Evolutionary conservation across 352 stramenopile genomes (phyloP), one percentile per base, ranked within the genome.

Genomic region (Globisporangium spiculum): DNA sequence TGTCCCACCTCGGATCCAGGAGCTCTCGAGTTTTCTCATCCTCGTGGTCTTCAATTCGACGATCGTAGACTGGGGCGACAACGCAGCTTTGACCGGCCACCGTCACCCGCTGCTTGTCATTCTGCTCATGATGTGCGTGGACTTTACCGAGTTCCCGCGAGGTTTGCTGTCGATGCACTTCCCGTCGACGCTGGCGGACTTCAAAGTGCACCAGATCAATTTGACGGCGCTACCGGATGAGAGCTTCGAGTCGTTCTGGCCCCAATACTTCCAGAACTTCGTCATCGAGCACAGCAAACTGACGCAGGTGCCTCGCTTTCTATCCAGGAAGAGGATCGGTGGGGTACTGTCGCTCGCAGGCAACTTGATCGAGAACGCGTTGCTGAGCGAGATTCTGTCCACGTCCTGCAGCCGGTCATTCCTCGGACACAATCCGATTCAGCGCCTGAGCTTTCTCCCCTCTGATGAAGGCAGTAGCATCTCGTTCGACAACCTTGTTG

Each of bases 141-240:
- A 34, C 44, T 20, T 65, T 32, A 20, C 36, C 10, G 60, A 55
- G 8, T 44, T 65, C 44, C 60, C 22, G 22, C 60, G 6, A 4
- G 60, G 69, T 2, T 60, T 78, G 20, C 58, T 73, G 18, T 75
- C 72, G 18, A 8, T 32, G 7, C 41, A 55, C 1, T 78, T 78
- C 38, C 65, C 72, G n/a, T 63, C 65, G 12, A 74, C 72, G 3
- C 32, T 78, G n/a, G 66, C 66, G 9, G 68, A 66, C 24, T 46
- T 78, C 22, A 38, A 68, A 24, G 67, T 78, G n/a, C 41, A 60
- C 10, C 38, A 58, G 8, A 63, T 61, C 56, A 71, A 75, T 24
- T 24, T 78, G 18, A 18, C 52, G 3, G 14, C 24, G 20, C 54
- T 78, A 1, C 32, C 66, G 3, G 66, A 67, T 8, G 50, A 5